Evolutionary conservation across 305 asterid species (phyloP).

Genomic region (Fraxinus paxiana): DNA sequence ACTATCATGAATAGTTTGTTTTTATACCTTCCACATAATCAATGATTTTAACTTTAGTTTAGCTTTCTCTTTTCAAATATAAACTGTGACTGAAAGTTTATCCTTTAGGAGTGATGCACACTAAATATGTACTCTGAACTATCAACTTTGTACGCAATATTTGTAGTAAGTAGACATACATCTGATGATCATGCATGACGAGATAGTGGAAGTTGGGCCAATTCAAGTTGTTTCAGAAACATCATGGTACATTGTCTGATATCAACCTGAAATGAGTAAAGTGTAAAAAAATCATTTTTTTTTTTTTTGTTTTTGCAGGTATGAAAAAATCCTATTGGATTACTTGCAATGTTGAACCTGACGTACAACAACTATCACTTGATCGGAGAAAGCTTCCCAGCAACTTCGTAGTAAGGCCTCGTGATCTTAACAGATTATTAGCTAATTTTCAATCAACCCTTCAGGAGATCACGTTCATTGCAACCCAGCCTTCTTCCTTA

Average conservation of each 20-base stretch:
- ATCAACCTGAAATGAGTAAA: not conserved
- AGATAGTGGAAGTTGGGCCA: not conserved
- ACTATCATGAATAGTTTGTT: not conserved
- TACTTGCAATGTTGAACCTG: conserved; percentile 82
- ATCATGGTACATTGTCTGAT: not conserved
- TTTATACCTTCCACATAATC: not conserved
- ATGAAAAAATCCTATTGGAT: conserved; percentile 85
- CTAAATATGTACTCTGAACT: not conserved
- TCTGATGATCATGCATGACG: not conserved
- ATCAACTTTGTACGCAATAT: not conserved
- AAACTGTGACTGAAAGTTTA: not conserved
- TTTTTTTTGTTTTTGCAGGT: conserved; percentile 53
- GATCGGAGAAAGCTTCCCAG: conserved; percentile 86
- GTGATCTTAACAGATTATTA: conserved; percentile 73
- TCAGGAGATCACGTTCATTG: conserved; percentile 87
- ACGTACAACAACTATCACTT: conserved; percentile 74
- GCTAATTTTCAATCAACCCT: conserved; percentile 85
- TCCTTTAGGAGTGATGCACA: not conserved
- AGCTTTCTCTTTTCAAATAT: not conserved
- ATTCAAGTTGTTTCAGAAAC: not conserved
- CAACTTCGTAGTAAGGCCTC: conserved; percentile 79
- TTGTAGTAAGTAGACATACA: not conserved
- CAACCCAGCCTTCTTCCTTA: conserved; percentile 61
- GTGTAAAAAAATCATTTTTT: conserved; percentile 4
- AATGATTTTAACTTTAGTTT: not conserved